phyloP scores from a whole-genome alignment of 2,329 filamentous ascomycete genomes.

The Penicillium hesseltinei region DNA sequence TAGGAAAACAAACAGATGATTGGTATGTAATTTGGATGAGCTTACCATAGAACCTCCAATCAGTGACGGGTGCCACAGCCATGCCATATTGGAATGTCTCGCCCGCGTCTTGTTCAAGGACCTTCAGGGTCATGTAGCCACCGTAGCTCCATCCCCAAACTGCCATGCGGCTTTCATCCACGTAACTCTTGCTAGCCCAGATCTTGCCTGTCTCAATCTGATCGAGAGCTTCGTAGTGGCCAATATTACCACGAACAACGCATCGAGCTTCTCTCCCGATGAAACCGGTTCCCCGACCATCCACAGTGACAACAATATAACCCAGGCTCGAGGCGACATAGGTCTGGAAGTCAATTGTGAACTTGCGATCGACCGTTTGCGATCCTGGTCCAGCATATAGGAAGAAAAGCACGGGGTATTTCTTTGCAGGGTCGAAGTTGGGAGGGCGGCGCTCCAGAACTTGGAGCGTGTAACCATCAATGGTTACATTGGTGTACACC shows the following conservation, averaged over 20 bases:
- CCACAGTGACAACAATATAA: conserved; percentile 92
- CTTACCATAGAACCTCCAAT: conserved; percentile 85
- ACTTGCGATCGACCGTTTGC: conserved; percentile 78
- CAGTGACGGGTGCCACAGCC: conserved; percentile 97
- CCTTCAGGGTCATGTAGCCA: conserved; percentile 93
- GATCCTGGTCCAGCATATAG: conserved; percentile 95
- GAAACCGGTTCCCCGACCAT: conserved; percentile 89
- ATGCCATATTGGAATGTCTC: conserved; percentile 93
- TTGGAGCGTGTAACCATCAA: conserved; percentile 72
- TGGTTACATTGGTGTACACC: conserved; percentile 78
- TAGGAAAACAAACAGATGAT: background rate
- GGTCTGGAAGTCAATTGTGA: conserved; percentile 82
- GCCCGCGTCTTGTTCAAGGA: conserved; percentile 85
- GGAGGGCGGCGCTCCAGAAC: conserved; percentile 83
- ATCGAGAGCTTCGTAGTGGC: conserved; percentile 79
- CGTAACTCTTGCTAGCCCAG: conserved; percentile 77
- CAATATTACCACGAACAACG: conserved; percentile 77
- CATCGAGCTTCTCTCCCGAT: conserved; percentile 82
- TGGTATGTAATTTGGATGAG: background rate
- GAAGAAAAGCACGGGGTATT: conserved; percentile 92
- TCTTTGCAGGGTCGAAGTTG: conserved; percentile 77
- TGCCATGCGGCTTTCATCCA: conserved; percentile 76
- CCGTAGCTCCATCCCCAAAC: conserved; percentile 99
- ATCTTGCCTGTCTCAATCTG: conserved; percentile 87
- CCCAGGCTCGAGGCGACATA: conserved; percentile 82